These are phyloP conservation scores for Kodamaea hsintzibuensis DNA, from an alignment of 805 yeast genomes.

Conservation along the genomic window DNA sequence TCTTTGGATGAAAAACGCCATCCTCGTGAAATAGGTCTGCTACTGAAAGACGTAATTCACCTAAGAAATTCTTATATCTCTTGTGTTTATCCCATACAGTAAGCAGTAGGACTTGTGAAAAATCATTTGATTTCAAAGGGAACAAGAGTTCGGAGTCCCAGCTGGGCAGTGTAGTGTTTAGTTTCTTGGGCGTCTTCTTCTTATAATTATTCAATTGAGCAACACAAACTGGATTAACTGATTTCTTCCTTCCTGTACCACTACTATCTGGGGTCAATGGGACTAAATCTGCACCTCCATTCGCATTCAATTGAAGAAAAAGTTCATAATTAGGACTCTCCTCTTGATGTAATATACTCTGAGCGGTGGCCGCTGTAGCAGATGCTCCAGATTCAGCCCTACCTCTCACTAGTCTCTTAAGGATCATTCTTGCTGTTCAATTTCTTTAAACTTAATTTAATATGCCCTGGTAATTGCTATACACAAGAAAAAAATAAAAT, in stretches of 20 bases:
- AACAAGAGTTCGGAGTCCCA: conserved; percentile 39
- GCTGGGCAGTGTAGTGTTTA: conserved; percentile 37
- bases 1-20: conserved; percentile 15
- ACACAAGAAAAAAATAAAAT: background rate
- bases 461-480: background rate
- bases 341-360: background rate
- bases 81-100: conserved; percentile 44
- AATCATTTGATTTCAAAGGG: conserved; percentile 32
- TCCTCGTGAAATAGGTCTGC: conserved; percentile 27
- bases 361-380: background rate
- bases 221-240: conserved; percentile 38
- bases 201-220: conserved; percentile 32
- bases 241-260: conserved; percentile 12
- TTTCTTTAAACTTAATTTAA: background rate
- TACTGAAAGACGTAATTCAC: conserved; percentile 37
- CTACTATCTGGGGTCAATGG: conserved; percentile 2
- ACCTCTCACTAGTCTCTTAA: conserved; percentile 4
- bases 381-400: background rate
- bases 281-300: conserved; percentile 41
- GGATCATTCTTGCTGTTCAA: conserved; percentile 3
- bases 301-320: conserved; percentile 34
- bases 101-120: conserved; percentile 30
- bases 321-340: conserved; percentile 13
- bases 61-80: conserved; percentile 38
- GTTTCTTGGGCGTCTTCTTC: conserved; percentile 31